Base-by-base conservation (phyloP, 805 yeast species). In the Kluyveromyces siamensis region DNA sequence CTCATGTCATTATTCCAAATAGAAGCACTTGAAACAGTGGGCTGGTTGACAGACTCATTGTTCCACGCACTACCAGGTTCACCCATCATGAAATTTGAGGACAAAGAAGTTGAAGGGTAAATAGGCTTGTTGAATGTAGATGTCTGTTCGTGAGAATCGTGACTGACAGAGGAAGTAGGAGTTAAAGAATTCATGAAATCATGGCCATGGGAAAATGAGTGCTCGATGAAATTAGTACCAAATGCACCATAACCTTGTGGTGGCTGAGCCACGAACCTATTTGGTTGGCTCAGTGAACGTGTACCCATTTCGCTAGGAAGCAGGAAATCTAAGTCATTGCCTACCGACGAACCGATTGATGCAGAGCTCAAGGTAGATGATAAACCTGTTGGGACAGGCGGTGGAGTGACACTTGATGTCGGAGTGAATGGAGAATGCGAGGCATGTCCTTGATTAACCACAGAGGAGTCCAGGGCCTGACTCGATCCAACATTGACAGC, bases 1-100 rank as follows among this genome's bases (percentile, higher is more conserved):
- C 68, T 66, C 68, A 65, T 66, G 48, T 66, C 67, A 49, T 56
- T 63, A 48, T 59, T 61, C 68, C 68, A 64, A 39, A 64, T 56
- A 37, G 45, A 43, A 46, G 49, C 30, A 35, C 39, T 19, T 33
- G 45, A 43, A 36, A 27, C 39, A 16, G 19, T 35, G 3, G 45
- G 27, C 14, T 30, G 39, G 25, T 21, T 10, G 11, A 25, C 16
- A 11, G 38, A 11, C 8, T 35, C 39, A n/a, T 33, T 35, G 27
- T 43, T 43, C 45, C 45, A 43, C 4, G 45, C 25, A 14, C 33
- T 13, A 7, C 17, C 21, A 2, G 45, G 25, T 4, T 43, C 45
- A 5, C 39, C 14, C 17, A 35, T n/a, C 39, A 43, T 43, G 27
- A 43, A 36, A 43, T n/a, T 33, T 8, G 45, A 43, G 14, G 45